Evolutionary conservation across 768 basidiomycete species (phyloP), one percentile per base, ranked within the genome.

Genomic region (Lentinula edodes): DNA sequence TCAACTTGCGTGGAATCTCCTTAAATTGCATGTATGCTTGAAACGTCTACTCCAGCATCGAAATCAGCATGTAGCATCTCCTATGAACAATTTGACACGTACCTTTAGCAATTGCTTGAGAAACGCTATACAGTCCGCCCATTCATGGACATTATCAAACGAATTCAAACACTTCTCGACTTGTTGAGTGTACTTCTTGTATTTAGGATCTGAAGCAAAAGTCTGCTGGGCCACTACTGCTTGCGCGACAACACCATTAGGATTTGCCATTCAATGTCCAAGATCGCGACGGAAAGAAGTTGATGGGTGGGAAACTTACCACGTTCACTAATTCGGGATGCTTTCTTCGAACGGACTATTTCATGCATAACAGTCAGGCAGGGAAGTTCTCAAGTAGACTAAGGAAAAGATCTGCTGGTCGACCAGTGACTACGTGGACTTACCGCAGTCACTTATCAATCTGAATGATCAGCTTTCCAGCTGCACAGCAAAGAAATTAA

Each of bases 101-200:
- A 92, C 94, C 82, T 97, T 97, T 62, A 96, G 83, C 63, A 97
- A 74, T 66, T 95, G 90, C 71, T 95, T 95, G 72, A 99, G 74
- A 75, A 98, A 99, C 43, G 95, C 89, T 70, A 97, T 98, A 72
- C 95, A 98, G 76, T 99, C 97, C 62, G 97, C 95, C 97, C 97
- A 99, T 77, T 99, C 97, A 61, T 96, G 93, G 62, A 97, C 93
- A 69, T 87, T 92, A 69, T 97, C 95, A 69, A 99, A 98, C 1
- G 93, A 88, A 63, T 87, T 89, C 52, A 99, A 80, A 66, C 91
- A 93, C 75, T 89, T 90, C 71, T 99, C 97, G 52, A 99, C 92
- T 67, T 93, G 91, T 60, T 89, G 87, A 0, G 88, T 80, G 75
- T 94, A 98, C 75, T 97, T 97, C 78, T 91, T 93, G 78, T 87